phyloP scores from a whole-genome alignment of 305 asterid species.

The Ilex paraguariensis region DNA sequence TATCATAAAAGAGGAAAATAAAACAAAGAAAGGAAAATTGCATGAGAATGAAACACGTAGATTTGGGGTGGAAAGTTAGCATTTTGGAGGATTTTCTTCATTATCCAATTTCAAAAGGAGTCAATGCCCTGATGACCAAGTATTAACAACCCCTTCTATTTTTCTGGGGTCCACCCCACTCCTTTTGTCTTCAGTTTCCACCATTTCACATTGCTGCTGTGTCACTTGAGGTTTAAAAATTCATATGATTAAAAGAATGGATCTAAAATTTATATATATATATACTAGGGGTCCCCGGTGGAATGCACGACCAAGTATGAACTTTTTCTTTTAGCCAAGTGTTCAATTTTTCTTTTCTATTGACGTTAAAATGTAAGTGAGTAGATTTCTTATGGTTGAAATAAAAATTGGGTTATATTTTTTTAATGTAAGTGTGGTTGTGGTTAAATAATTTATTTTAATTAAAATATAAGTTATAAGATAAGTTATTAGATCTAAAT shows the following conservation, averaged over 20 bases:
- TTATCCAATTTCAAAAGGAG: background rate
- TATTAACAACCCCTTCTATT: background rate
- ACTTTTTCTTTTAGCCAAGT: too few relatives aligned
- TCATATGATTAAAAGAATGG: too few relatives aligned
- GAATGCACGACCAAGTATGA: too few relatives aligned
- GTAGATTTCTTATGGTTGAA: too few relatives aligned
- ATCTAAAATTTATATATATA: too few relatives aligned
- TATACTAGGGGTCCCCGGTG: too few relatives aligned
- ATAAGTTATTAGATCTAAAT: too few relatives aligned
- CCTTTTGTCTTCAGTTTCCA: background rate
- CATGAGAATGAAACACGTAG: conserved; percentile 5
- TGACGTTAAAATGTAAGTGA: too few relatives aligned
- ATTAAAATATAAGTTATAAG: background rate
- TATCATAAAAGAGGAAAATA: background rate
- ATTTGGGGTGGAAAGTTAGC: background rate
- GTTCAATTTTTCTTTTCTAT: too few relatives aligned
- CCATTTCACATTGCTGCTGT: background rate
- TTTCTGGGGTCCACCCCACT: background rate
- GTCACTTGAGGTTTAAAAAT: background rate
- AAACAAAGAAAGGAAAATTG: background rate
- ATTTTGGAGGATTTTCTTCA: background rate
- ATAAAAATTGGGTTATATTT: too few relatives aligned
- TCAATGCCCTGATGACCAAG: background rate
- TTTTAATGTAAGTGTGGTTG: too few relatives aligned
- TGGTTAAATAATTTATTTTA: too few relatives aligned